Conservation (phyloP, 1,284 basidiomycete genomes). For the Rhodotorula mucilaginosa region DNA sequence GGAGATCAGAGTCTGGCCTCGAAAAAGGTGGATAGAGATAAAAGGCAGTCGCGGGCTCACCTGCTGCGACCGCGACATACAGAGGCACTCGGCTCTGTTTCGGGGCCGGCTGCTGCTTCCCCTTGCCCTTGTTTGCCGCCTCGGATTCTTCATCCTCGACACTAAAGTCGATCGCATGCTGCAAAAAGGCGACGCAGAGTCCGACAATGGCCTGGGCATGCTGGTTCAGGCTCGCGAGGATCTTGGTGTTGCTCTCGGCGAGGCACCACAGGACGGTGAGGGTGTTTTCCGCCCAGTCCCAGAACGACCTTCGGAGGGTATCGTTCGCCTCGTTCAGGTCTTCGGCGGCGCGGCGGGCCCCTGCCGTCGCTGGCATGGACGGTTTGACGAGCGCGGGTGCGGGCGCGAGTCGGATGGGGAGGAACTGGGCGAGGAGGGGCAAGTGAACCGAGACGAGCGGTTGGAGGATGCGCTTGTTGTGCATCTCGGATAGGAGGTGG, state of each 20-base stretch:
- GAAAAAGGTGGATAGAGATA: background rate
- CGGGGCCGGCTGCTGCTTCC: constrained; percentile 21
- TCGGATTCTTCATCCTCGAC: constrained; percentile 1
- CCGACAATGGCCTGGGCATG: constrained; percentile 26
- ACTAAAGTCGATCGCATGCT: constrained; percentile 6
- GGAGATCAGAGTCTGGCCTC: background rate
- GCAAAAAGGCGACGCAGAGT: constrained; percentile 26
- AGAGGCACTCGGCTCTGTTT: constrained; percentile 24
- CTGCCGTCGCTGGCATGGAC: constrained; percentile 43
- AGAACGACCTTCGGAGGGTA: constrained; percentile 66
- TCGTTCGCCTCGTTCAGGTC: constrained; percentile 56
- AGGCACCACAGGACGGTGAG: constrained; percentile 89
- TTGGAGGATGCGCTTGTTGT: constrained; percentile 84
- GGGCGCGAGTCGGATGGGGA: constrained; percentile 28
- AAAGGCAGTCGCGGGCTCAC: background rate
- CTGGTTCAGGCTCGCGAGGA: constrained; percentile 31
- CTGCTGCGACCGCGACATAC: constrained; percentile 37
- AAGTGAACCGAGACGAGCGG: constrained; percentile 54
- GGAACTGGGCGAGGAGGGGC: constrained; percentile 35
- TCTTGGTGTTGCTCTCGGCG: constrained; percentile 61
- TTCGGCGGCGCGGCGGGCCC: constrained; percentile 58
- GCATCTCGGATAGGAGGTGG: constrained; percentile 65
- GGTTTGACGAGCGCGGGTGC: constrained; percentile 18
- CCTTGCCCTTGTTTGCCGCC: background rate
- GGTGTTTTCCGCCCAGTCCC: constrained; percentile 83